Base-by-base conservation (phyloP, 2,329 filamentous ascomycete genomes). In the Penicillium hordei region DNA sequence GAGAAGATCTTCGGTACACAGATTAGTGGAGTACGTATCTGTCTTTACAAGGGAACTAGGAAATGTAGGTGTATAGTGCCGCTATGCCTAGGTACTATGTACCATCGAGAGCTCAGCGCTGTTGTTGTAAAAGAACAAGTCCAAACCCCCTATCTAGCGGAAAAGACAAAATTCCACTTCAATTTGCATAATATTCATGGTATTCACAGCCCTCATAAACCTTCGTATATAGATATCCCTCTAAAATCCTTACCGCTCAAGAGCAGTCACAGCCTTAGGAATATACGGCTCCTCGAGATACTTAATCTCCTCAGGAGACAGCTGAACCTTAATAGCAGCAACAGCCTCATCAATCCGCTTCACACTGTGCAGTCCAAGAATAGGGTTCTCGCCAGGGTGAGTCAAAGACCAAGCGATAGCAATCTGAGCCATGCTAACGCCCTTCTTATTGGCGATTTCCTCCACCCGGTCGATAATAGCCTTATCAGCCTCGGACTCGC, bases 281-380 rank as follows among this genome's bases (percentile, higher is more conserved):
- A 81, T 60, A 71, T 88, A 89, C 19, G 82, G 76, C 69, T 86
- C 85, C 71, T 89, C 86, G 5, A 89, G 71, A 64, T 84, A 86
- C 53, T 79, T 77, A 60, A 83, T 79, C 67, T 89, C 86, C 60
- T 88, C 84, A 0, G 81, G 77, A 0, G 78, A 82, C 59, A 89
- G 69, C 44, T 76, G 70, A 38, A 81, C 74, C 58, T 75, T 74
- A 42, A 74, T 69, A 51, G 74, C 76, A 40, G 76, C 74, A 19
- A 86, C 76, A 1, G 84, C 83, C 74, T 89, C 85, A 36, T 87
- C 82, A 44, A 89, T 81, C n/a, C 86, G 76, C 57, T 79, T 77
- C 34, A 81, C 75, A 52, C 78, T 87, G 60, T 79, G 83, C 63
- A 89, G 76, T 0, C 87, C 86, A 52, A 88, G 76, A 58, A 89